A percentile compares a stretch with the other conserved stretches of the same genome.
Evolutionary conservation across 371 early-diverging fungal species (phyloP).

Genomic region (Mortierella sp.): DNA sequence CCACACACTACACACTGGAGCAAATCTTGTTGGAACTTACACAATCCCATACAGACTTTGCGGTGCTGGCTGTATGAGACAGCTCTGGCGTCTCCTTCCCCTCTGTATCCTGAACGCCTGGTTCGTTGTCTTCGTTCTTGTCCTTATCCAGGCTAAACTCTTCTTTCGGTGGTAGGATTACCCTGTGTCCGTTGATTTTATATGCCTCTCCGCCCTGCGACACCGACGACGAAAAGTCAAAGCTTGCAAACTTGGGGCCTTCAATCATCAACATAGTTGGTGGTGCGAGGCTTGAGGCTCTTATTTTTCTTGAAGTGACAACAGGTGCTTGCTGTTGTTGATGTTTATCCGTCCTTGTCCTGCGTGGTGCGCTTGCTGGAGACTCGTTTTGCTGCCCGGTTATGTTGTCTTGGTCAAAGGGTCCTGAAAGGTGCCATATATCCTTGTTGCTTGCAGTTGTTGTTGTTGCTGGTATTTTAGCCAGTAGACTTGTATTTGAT

Average conservation of each 20-base stretch:
- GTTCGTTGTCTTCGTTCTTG: background rate
- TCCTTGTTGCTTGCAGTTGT: background rate
- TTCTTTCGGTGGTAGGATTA: constrained; percentile 31
- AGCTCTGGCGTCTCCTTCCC: background rate
- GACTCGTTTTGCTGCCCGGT: background rate
- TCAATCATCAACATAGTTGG: constrained; percentile 47
- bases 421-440: background rate
- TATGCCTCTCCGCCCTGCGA: constrained; percentile 18
- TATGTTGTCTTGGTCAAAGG: background rate
- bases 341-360: background rate
- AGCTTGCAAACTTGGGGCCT: constrained; percentile 54
- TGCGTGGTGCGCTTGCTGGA: background rate
- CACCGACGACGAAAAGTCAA: constrained; percentile 30
- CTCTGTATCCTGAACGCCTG: background rate
- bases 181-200: constrained; percentile 35
- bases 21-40: constrained; percentile 19
- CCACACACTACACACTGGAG: background rate
- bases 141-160: background rate
- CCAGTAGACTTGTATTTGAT: background rate
- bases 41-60: constrained; percentile 55
- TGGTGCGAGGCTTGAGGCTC: background rate
- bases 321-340: background rate
- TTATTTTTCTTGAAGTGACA: background rate
- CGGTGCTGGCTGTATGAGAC: constrained; percentile 52
- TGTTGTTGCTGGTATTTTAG: background rate